Conservation (phyloP, 1,139 yeast species). For the Taphrina flavorubra region DNA sequence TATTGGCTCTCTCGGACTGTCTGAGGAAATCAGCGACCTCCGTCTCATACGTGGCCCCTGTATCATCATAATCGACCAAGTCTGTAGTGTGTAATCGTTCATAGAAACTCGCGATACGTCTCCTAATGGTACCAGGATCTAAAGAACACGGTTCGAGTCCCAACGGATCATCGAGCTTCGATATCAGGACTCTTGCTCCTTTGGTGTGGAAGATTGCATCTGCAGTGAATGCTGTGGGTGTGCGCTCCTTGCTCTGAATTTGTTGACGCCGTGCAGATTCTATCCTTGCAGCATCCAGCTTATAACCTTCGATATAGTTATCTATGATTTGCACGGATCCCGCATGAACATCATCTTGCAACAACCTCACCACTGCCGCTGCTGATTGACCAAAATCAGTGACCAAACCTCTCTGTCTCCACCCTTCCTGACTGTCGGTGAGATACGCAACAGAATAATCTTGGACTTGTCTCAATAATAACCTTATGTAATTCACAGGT, state of each 20-base stretch:
- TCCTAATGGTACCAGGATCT: neutral
- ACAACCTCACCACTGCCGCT: too few species aligned
- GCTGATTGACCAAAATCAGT: too few species aligned
- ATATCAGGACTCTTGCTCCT: neutral
- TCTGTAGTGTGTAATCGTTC: neutral
- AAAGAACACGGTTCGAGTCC: neutral
- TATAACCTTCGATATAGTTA: neutral
- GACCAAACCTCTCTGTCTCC: neutral
- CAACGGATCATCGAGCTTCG: slow-evolving; percentile 1
- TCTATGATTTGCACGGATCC: too few species aligned
- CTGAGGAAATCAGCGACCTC: neutral
- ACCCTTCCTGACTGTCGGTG: neutral
- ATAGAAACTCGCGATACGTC: slow-evolving; percentile 6
- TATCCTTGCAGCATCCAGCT: neutral
- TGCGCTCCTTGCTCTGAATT: slow-evolving; percentile 6
- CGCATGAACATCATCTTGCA: too few species aligned
- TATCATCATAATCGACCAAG: neutral
- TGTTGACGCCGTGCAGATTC: neutral
- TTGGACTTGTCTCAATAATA: neutral
- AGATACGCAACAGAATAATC: neutral
- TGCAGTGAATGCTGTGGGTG: slow-evolving; percentile 3
- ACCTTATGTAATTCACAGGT: neutral
- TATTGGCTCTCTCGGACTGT: neutral
- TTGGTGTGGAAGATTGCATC: slow-evolving; percentile 17
- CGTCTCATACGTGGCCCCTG: neutral